Evolutionary conservation across 495 filamentous ascomycete species (phyloP).

Genomic region (Podospora sp.): DNA sequence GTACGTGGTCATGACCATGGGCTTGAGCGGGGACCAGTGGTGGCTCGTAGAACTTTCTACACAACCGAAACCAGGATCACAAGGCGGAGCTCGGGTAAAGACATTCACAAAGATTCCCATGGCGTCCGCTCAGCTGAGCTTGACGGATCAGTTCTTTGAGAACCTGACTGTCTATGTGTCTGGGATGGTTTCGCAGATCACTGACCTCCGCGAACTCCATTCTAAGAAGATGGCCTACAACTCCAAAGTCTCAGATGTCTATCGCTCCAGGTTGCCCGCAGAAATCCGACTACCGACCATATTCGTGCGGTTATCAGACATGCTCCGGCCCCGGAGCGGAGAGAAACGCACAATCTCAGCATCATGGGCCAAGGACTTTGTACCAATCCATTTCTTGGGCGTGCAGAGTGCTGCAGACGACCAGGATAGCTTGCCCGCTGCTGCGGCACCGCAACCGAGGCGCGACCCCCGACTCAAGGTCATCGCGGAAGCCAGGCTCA

Average conservation of each 20-base stretch:
- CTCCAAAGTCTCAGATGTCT: constrained; percentile 24
- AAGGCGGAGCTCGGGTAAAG: constrained; percentile 28
- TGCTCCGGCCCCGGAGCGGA: constrained; percentile 33
- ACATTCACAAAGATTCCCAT: constrained; percentile 43
- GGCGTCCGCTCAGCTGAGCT: constrained; percentile 33
- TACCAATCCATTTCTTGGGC: constrained; percentile 57
- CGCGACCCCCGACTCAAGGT: constrained; percentile 21
- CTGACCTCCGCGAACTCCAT: constrained; percentile 50
- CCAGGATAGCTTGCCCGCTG: constrained; percentile 27
- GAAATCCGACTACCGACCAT: constrained; percentile 49
- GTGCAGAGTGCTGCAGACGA: constrained; percentile 34
- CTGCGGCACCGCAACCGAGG: constrained; percentile 14
- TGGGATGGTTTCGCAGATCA: constrained; percentile 47
- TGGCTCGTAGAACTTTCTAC: constrained; percentile 63
- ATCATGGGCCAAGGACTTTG: constrained; percentile 57
- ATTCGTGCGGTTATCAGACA: constrained; percentile 45
- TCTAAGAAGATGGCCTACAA: constrained; percentile 34
- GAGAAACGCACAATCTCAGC: constrained; percentile 4
- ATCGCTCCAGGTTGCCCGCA: constrained; percentile 32
- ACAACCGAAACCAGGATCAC: constrained; percentile 16
- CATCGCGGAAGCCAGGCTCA: constrained; percentile 36
- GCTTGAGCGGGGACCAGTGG: constrained; percentile 75
- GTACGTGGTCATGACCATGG: constrained; percentile 68
- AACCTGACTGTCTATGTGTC: constrained; percentile 43
- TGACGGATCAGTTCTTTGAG: constrained; percentile 44